A percentile compares a stretch with the other conserved stretches of the same genome.
These are phyloP conservation scores for Melastoma candidum DNA, from an alignment of 441 rosid species.

Conservation along the genomic window DNA sequence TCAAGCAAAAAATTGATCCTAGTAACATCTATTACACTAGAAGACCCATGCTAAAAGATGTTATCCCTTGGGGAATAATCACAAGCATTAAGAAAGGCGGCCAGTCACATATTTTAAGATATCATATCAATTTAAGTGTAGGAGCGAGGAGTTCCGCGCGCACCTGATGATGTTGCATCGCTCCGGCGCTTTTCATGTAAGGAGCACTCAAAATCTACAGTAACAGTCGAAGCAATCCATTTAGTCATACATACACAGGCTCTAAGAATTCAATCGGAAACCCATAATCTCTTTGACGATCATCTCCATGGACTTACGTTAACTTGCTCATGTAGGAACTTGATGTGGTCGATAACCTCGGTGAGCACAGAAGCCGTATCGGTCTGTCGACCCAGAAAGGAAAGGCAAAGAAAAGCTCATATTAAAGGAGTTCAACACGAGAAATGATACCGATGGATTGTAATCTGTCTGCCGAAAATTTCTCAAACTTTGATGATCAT, in stretches of 20 bases:
- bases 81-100: background rate
- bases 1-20: no score
- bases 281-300: background rate
- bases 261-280: background rate
- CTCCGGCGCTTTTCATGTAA: slow-evolving; percentile 83
- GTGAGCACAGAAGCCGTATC: slow-evolving; percentile 99
- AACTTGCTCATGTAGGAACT: slow-evolving; percentile 89
- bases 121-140: background rate
- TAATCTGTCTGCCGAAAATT: no score
- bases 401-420: no score
- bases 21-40: no score
- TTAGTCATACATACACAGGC: background rate
- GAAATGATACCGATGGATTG: slow-evolving; percentile 13
- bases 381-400: slow-evolving; percentile 43
- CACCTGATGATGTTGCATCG: slow-evolving; percentile 81
- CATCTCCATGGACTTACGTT: slow-evolving; percentile 35
- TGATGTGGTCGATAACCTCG: slow-evolving; percentile 93
- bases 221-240: background rate
- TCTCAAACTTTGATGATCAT: no score
- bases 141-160: slow-evolving; percentile 6
- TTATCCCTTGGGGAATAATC: background rate
- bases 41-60: background rate
- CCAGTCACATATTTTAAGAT: background rate
- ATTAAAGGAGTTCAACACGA: background rate
- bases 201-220: slow-evolving; percentile 77